Evolutionary conservation across 768 basidiomycete genomes (phyloP), one percentile per base, ranked within the genome.

Genomic region (Neoboletus brunneissimus): DNA sequence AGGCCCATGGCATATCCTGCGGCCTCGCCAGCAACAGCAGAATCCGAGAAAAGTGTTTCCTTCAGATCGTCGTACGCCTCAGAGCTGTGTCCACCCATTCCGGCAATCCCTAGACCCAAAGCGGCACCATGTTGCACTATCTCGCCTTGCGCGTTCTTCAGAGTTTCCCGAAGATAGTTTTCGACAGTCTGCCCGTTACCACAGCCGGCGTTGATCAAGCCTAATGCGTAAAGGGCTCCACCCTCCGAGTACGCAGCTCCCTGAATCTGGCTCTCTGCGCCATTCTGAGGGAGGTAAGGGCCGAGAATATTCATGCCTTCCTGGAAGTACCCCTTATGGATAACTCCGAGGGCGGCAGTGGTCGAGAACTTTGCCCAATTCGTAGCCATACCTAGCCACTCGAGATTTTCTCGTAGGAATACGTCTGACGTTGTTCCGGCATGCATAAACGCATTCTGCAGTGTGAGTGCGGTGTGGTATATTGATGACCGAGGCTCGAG

Each of bases 361-460:
- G 97, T 93, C 4, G 94, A 92, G 75, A 98, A 99, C 68, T 98
- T 99, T 29, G 94, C 91, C 97, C 97, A 99, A 70, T 99, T 98
- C 27, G 88, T 88, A 3, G 97, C 97, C 51, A 92, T 82, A 11
- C 85, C 91, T 5, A 99, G 83, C 94, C 95, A 99, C 68, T 98
- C 96, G 34, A 99, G 81, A 70, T 98, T 98, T 51, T 98, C 92
- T 13, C 94, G 86, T 20, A 99, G 78, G 76, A 98, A 99, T 25
- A 82, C 69, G 66, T 99, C 97, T 1, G 94, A 95, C 0, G 94
- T 94, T 4, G 97, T 99, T 46, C 97, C 97, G n/a, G 96, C 87
- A 68, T 97, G 88, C 86, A 96, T 95, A 72, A 95, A 98, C 2
- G 97, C 94, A 72, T 99, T 98, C 71, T 95, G 91, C 55, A 99